Base-by-base conservation (phyloP, 2,329 filamentous ascomycete genomes). In the Xylariaceae sp. region DNA sequence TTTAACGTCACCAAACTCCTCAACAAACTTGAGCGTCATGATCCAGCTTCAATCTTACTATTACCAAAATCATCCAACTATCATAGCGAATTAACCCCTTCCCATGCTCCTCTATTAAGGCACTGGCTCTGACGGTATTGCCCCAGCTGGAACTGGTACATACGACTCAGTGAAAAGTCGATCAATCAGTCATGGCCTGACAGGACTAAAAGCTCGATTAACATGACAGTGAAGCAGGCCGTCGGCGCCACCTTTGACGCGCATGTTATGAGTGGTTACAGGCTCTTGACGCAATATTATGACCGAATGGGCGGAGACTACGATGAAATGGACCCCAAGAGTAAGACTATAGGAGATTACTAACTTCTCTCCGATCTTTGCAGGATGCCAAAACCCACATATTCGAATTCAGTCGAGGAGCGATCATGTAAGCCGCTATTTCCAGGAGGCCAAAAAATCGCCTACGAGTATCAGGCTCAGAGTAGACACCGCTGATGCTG, bases 251-350 rank as follows among this genome's bases (percentile, higher is more conserved):
- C 71, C 0, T 77, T 78, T 40, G 73, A 73, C 36, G 65, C 68
- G 2, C 76, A 79, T 45, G 73, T 79, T 6, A 69, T 74, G 39
- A 71, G 68, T 5, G 76, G 74, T 0, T 79, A 79, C 50, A 63
- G 69, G 3, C 79, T 79, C 45, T 52, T 79, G 19, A 79, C 79
- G 76, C 68, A 72, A 8, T 75, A 74, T 55, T 78, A 78, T 44
- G 61, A 67, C 7, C 49, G 48, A 17, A 22, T 57, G 60, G 46
- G 69, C n/a, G n/a, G n/a, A n/a, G n/a, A n/a, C n/a, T n/a, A n/a
- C n/a, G n/a, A n/a, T n/a, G n/a, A n/a, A n/a, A n/a, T n/a, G n/a
- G n/a, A n/a, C n/a, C n/a, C n/a, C n/a, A n/a, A n/a, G n/a, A n/a
- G n/a, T n/a, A n/a, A n/a, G n/a, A n/a, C n/a, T n/a, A n/a, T n/a